Base-by-base conservation (phyloP, 306 rosid species). In the Trichosanthes cucumerina region DNA sequence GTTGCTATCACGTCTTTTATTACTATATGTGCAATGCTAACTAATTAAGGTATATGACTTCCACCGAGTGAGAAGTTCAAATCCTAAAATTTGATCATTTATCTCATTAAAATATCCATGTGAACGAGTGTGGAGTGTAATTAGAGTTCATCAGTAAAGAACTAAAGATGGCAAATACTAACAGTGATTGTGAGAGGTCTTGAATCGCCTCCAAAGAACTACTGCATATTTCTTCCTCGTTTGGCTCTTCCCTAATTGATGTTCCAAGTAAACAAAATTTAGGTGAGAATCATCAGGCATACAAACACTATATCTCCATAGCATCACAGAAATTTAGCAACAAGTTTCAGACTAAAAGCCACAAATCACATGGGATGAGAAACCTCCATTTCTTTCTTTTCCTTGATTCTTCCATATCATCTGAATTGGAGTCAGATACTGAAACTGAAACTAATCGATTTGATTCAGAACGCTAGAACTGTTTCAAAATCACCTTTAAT, bases 131-230 rank as follows among this genome's bases (percentile, higher is more conserved):
- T 28, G 33, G 33, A 28, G 47, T 7, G 12, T 9, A 44, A 44
- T 44, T 44, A 44, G 50, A 39, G 44, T 6, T 6, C 8, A 39
- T 0, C 8, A 39, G 44, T 39, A 39, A 39, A 39, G 44, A 39
- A 39, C 1, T 39, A 39, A 39, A 56, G 18, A 41, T 36, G 9
- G 13, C 18, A 79, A 65, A 75, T 68, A 83, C 97, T 82, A 76
- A 93, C 98, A 93, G 89, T 91, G 98, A 83, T 91, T 85, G 71
- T 87, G 50, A 69, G 79, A 64, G 89, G 88, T 24, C 39, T 80
- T 84, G 88, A 54, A 78, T 83, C 84, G 15, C 90, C 93, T 63
- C 98, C 95, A 39, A 91, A n/a, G n/a, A n/a, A n/a, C n/a, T n/a
- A n/a, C n/a, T n/a, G n/a, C n/a, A n/a, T n/a, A n/a, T 73, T 86